phyloP scores from a whole-genome alignment of 306 rosid genomes.

The Delonix regia region DNA sequence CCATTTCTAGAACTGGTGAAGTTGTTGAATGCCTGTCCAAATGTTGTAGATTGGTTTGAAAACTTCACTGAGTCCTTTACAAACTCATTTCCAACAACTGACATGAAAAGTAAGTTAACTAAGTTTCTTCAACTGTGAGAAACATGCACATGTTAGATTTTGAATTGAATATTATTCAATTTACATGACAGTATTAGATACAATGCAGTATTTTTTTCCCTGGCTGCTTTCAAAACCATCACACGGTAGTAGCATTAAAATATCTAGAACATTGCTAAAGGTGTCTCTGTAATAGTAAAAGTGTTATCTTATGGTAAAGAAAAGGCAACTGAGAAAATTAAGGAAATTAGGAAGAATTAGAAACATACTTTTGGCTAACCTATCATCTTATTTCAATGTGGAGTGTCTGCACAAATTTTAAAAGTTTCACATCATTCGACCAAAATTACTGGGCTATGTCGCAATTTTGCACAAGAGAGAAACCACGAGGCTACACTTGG shows the following conservation, averaged over 20 bases:
- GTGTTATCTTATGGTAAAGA: neutral
- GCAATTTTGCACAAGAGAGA: neutral
- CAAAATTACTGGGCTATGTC: neutral
- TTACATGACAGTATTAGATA: neutral
- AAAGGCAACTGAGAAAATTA: neutral
- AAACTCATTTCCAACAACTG: constrained; percentile 86
- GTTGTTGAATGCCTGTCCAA: constrained; percentile 80
- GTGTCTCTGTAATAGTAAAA: neutral
- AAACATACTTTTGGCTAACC: neutral
- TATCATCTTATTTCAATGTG: neutral
- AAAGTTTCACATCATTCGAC: constrained; percentile 11
- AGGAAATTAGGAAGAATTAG: too few relatives aligned
- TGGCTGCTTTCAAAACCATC: neutral
- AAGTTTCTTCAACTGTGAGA: constrained; percentile 31
- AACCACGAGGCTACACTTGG: neutral
- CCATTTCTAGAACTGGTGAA: constrained; percentile 69
- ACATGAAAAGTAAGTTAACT: constrained; percentile 31
- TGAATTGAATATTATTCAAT: neutral
- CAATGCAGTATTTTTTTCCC: constrained; percentile 13
- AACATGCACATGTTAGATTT: constrained; percentile 11
- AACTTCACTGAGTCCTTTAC: constrained; percentile 79
- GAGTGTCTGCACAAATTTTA: neutral
- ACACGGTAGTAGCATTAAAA: neutral
- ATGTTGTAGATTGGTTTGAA: constrained; percentile 79
- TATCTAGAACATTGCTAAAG: neutral